Evolutionary conservation across 2,329 filamentous ascomycete genomes (phyloP), one percentile per base, ranked within the genome.

Genomic region (Penicillium aurantiogriseum): DNA sequence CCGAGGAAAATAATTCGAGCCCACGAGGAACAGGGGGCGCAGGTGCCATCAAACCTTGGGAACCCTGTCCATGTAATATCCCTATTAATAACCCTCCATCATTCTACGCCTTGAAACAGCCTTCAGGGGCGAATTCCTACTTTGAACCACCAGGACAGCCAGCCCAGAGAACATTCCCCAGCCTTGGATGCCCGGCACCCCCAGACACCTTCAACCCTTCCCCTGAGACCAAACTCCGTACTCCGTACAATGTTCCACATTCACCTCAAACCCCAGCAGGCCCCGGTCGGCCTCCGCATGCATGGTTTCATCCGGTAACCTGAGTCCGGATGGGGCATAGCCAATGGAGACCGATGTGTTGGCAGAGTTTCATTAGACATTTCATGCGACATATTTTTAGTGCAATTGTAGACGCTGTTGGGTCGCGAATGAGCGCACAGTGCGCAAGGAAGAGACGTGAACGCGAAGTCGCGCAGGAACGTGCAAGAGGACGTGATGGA

Each of bases 1-100:
- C 23, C 36, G 21, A 50, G 29, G 36, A n/a, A 40, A 42, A 42
- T 33, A 19, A 35, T 27, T 33, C 42, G 45, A 46, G 35, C 35
- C 54, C 54, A 56, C 49, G 54, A 53, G 47, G 42, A 33, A 23
- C 27, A 51, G 54, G 51, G 42, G 43, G 36, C 15, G 27, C 29
- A 33, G 35, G 19, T 49, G 27, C 43, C 39, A 44, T 36, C 17
- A 15, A 45, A 25, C 21, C 44, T 50, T 42, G 46, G 15, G 13
- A 39, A 13, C 4, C 17, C 43, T 19, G 13, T 27, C 29, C 5
- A 17, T 36, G 19, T 35, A 35, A 23, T 45, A 40, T 42, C 54
- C 54, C 42, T 47, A 47, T 53, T 47, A 53, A 56, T 56, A 53
- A 35, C 54, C 54, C 36, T 29, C 17, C 39, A 19, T 25, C 49